Base-by-base conservation (phyloP, 441 rosid species). In the Mallotus japonicus region DNA sequence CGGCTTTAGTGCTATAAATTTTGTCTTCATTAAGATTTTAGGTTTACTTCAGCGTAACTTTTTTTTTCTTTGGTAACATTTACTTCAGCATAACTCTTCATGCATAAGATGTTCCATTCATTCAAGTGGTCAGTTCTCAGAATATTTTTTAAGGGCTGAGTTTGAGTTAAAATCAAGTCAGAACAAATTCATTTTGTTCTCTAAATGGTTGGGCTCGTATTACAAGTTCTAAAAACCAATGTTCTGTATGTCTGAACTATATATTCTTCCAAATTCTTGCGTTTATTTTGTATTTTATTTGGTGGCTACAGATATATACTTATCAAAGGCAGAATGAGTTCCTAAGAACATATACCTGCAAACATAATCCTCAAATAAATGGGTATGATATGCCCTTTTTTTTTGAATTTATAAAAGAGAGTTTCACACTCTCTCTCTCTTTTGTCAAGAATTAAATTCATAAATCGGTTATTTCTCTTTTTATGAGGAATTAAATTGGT, bases 271-370 rank as follows among this genome's bases (percentile, higher is more conserved):
- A 53, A 53, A 63, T 72, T 42, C 22, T n/a, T 40, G 63, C 22
- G 42, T 20, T 20, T 10, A 71, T 46, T 5, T 28, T 7, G 34
- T 32, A 5, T 6, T 70, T 44, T 59, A n/a, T 64, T 40, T 57
- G 11, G 42, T 54, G 54, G n/a, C 22, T 2, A 34, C 54, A 28
- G 69, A 44, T 32, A 61, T 49, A 8, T 50, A 50, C 37, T 65
- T 65, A 16, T 42, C 22, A 56, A 46, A 58, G 3, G 15, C 32
- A 28, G 59, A 47, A 71, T 57, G 71, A 55, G 19, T 34, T 44
- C 24, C 68, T 62, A 17, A 37, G 75, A 73, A 46, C 53, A 49
- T 56, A 65, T 73, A 44, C 76, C 50, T 46, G 54, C 56, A 37
- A 11, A 55, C 44, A 9, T 16, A 4, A 22, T 62, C 58, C 22